Conservation (phyloP, 2,329 filamentous ascomycete species). For the Monosporascus sp. region DNA sequence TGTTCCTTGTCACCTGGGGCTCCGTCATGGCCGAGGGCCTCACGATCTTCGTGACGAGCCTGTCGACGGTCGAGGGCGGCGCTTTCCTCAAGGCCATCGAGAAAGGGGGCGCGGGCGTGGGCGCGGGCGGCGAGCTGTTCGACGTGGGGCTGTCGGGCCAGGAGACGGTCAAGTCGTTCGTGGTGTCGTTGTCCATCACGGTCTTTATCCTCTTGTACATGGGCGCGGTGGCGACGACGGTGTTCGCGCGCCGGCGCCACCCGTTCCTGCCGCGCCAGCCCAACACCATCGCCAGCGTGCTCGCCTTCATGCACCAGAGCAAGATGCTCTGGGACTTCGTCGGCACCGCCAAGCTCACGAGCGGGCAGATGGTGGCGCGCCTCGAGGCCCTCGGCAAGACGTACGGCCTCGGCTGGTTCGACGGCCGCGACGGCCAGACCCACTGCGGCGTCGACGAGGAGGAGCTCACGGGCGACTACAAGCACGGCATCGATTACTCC, state of each 20-base stretch:
- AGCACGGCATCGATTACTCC: conserved; percentile 53
- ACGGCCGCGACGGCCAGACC: conserved; percentile 64
- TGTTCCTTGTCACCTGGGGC: conserved; percentile 65
- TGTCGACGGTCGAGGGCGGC: conserved; percentile 59
- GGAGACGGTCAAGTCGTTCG: conserved; percentile 61
- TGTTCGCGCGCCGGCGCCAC: conserved; percentile 58
- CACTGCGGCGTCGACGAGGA: conserved; percentile 78
- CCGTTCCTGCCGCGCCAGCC: conserved; percentile 74
- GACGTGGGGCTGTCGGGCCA: conserved; percentile 42
- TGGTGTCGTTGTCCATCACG: conserved; percentile 58
- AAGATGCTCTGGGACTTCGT: conserved; percentile 77
- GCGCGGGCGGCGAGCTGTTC: conserved; percentile 14
- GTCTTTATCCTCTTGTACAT: conserved; percentile 64
- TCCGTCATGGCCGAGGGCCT: conserved; percentile 69
- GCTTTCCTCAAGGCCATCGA: conserved; percentile 44
- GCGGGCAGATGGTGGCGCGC: conserved; percentile 55
- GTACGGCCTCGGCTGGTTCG: conserved; percentile 75
- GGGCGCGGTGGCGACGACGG: conserved; percentile 50
- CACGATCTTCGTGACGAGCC: conserved; percentile 62
- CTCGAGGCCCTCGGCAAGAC: conserved; percentile 58
- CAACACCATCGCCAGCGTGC: conserved; percentile 69
- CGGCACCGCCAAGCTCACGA: conserved; percentile 59
- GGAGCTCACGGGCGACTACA: conserved; percentile 61
- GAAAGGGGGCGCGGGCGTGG: conserved; percentile 5
- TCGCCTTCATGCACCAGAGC: conserved; percentile 75